Percentiles rank a stretch among this genome's conserved stretches.
phyloP scores from a whole-genome alignment of 2,329 filamentous ascomycete species.

The Peltaster fructicola region DNA sequence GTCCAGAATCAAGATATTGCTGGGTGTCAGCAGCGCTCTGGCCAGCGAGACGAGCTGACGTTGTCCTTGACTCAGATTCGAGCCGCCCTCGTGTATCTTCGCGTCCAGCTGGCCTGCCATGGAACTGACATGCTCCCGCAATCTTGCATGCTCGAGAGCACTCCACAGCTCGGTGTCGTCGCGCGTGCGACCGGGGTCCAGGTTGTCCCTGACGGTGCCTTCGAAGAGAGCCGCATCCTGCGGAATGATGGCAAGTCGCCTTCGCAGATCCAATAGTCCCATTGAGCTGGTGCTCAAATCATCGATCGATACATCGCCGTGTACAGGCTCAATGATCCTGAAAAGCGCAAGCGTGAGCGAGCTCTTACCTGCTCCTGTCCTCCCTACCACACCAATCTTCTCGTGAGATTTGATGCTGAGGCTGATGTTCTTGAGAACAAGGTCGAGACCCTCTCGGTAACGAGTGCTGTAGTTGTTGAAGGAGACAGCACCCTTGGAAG shows the following conservation, averaged over 20 bases:
- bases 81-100: constrained; percentile 83
- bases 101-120: constrained; percentile 88
- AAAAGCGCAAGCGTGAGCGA: constrained; percentile 85
- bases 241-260: constrained; percentile 87
- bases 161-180: constrained; percentile 97
- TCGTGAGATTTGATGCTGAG: constrained; percentile 88
- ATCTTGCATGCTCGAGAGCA: constrained; percentile 62
- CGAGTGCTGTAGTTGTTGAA: constrained; percentile 91
- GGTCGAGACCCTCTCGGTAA: constrained; percentile 75
- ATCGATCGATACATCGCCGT: constrained; percentile 78
- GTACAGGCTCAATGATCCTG: constrained; percentile 77
- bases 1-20: constrained; percentile 91
- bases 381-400: constrained; percentile 93
- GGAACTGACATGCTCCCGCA: constrained; percentile 72
- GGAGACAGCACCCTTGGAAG: constrained; percentile 67
- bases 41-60: constrained; percentile 86
- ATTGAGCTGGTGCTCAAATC: constrained; percentile 76
- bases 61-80: constrained; percentile 89
- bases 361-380: constrained; percentile 90
- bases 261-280: constrained; percentile 71
- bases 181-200: constrained; percentile 85
- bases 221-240: constrained; percentile 95
- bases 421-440: constrained; percentile 84
- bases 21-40: constrained; percentile 81
- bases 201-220: constrained; percentile 80